phyloP scores from a whole-genome alignment of 2,329 filamentous ascomycete genomes.

The Cordyceps tenuipes region DNA sequence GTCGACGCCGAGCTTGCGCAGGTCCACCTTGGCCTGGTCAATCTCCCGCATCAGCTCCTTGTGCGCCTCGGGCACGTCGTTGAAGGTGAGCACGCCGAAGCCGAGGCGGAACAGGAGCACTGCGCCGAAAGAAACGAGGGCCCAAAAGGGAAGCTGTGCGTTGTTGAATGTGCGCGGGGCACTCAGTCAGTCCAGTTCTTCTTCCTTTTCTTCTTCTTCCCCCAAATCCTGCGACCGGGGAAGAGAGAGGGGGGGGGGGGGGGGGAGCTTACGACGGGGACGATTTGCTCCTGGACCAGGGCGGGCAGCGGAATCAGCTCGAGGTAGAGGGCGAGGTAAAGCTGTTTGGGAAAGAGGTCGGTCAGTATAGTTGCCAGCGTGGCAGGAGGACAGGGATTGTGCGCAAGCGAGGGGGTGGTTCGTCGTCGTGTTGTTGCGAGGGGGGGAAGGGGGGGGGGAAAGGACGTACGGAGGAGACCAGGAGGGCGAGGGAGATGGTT shows the following conservation, averaged over 20 bases:
- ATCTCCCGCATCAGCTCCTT: slow-evolving; percentile 83
- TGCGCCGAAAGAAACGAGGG: slow-evolving; percentile 80
- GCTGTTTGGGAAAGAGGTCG: slow-evolving; percentile 38
- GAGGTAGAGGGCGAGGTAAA: slow-evolving; percentile 82
- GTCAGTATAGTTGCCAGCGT: slow-evolving; percentile 13
- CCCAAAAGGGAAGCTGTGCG: slow-evolving; percentile 81
- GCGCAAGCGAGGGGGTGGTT: background rate
- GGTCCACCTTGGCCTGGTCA: slow-evolving; percentile 63
- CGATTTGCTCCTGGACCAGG: slow-evolving; percentile 72
- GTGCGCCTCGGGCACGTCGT: slow-evolving; percentile 87
- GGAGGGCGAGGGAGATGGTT: slow-evolving; percentile 77
- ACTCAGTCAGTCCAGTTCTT: background rate
- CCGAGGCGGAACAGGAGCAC: slow-evolving; percentile 89
- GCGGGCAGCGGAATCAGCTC: slow-evolving; percentile 73
- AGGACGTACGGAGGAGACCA: slow-evolving; percentile 69
- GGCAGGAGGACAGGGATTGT: background rate
- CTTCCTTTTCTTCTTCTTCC: background rate
- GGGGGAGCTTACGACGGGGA: slow-evolving; percentile 67
- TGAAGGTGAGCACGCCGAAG: slow-evolving; percentile 89
- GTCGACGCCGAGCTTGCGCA: slow-evolving; percentile 66
- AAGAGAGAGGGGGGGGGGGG: too few relatives aligned
- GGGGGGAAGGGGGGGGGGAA: background rate
- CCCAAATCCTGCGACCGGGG: background rate
- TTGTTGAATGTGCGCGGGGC: background rate
- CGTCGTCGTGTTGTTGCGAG: background rate